phyloP scores from a whole-genome alignment of 139 green algal genomes.

The Spirogloea muscicola region DNA sequence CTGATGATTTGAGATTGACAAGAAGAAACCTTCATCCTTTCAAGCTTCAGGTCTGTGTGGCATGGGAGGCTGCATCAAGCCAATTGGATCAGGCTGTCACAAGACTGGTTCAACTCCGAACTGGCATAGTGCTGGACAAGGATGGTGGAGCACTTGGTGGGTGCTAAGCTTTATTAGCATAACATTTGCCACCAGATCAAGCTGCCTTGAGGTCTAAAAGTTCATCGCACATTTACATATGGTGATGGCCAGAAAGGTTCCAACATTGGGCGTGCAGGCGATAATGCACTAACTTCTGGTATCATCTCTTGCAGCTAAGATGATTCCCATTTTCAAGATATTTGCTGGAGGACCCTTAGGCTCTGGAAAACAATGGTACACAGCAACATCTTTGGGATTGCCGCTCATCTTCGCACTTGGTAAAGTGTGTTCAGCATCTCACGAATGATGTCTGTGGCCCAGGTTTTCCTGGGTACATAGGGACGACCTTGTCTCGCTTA shows the following conservation, averaged over 20 bases:
- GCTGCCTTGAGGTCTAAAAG: no score
- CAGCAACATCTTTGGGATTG: no score
- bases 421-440: not conserved
- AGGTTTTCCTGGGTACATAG: constrained; percentile 48
- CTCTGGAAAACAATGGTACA: constrained; percentile 45
- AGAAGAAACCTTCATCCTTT: not conserved
- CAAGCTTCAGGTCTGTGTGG: constrained; percentile 70
- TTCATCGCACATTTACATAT: not conserved
- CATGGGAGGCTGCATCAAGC: constrained; percentile 79
- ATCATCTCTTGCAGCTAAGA: constrained; percentile 71
- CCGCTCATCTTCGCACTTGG: no score
- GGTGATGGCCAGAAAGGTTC: not conserved
- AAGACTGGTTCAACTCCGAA: constrained; percentile 68
- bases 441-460: not conserved
- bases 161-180: not conserved
- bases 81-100: constrained; percentile 4
- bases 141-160: constrained; percentile 77
- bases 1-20: no score
- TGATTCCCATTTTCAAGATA: constrained; percentile 91
- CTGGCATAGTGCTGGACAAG: constrained; percentile 82
- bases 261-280: no score
- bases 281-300: no score
- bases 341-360: constrained; percentile 70
- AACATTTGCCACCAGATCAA: not conserved
- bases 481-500: constrained; percentile 47